A percentile compares a stretch with the other conserved stretches of the same genome.
Conservation (phyloP, 2,329 filamentous ascomycete species). For the Clathrospora elynae region DNA sequence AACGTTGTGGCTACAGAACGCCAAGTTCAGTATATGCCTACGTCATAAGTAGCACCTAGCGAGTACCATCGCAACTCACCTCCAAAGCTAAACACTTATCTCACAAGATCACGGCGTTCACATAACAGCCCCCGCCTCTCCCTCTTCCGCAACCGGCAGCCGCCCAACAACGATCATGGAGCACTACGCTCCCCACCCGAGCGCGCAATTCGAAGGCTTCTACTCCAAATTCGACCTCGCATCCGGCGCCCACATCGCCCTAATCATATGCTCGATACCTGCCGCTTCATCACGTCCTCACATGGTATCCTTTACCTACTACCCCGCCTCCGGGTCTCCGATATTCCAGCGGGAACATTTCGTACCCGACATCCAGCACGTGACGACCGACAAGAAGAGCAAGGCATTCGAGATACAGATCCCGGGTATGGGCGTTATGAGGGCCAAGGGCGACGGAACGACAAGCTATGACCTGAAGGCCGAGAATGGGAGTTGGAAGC, state of each 20-base stretch:
- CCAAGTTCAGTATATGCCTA: conserved; percentile 18
- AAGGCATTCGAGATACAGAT: conserved; percentile 50
- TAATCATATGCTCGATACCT: conserved; percentile 56
- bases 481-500: conserved; percentile 42
- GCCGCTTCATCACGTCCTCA: conserved; percentile 48
- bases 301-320: conserved; percentile 58
- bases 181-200: conserved; percentile 51
- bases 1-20: conserved; percentile 3
- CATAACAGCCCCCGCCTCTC: neutral
- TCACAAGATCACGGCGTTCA: neutral
- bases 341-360: conserved; percentile 53
- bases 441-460: conserved; percentile 42
- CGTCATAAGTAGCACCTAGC: conserved; percentile 26
- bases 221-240: conserved; percentile 58
- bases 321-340: conserved; percentile 41
- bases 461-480: conserved; percentile 45
- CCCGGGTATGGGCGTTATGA: conserved; percentile 49
- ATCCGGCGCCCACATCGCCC: conserved; percentile 53
- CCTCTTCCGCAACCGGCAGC: neutral
- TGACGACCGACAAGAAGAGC: conserved; percentile 29
- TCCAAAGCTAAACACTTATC: conserved; percentile 1
- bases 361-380: conserved; percentile 48
- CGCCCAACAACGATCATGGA: conserved; percentile 40
- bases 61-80: neutral
- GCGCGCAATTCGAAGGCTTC: conserved; percentile 55